phyloP scores from a whole-genome alignment of 148 eudicot genomes.

The Silene latifolia region DNA sequence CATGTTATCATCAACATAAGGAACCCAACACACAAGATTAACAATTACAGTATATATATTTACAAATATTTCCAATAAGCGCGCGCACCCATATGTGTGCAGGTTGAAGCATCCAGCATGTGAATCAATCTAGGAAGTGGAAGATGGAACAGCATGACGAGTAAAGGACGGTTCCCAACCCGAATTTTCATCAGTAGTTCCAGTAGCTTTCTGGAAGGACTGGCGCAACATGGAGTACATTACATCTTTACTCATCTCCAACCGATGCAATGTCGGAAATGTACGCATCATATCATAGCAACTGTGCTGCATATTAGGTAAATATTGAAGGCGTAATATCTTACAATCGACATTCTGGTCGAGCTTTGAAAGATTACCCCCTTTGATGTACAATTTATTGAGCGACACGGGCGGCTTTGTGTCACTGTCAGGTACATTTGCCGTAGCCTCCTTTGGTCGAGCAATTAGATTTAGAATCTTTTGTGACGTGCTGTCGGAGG shows the following conservation, averaged over 20 bases:
- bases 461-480: neutral
- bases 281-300: neutral
- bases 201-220: neutral
- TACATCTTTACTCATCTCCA: slow-evolving; percentile 1
- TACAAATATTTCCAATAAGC: too few species aligned
- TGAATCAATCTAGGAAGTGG: too few species aligned
- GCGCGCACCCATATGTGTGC: too few species aligned
- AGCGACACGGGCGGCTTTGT: neutral
- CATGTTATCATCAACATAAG: too few species aligned
- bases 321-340: neutral
- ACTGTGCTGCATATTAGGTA: neutral
- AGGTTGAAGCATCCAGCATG: too few species aligned
- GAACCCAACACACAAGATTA: too few species aligned
- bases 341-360: neutral
- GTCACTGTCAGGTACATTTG: neutral
- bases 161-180: neutral
- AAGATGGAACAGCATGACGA: neutral
- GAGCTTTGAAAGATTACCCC: neutral
- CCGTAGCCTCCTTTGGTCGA: neutral
- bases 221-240: neutral
- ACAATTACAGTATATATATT: too few species aligned
- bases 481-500: neutral
- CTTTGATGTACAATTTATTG: neutral
- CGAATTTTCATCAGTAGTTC: neutral
- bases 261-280: neutral